Evolutionary conservation across 2,329 filamentous ascomycete species (phyloP), one percentile per base, ranked within the genome.

Genomic region (Periconia sp.): DNA sequence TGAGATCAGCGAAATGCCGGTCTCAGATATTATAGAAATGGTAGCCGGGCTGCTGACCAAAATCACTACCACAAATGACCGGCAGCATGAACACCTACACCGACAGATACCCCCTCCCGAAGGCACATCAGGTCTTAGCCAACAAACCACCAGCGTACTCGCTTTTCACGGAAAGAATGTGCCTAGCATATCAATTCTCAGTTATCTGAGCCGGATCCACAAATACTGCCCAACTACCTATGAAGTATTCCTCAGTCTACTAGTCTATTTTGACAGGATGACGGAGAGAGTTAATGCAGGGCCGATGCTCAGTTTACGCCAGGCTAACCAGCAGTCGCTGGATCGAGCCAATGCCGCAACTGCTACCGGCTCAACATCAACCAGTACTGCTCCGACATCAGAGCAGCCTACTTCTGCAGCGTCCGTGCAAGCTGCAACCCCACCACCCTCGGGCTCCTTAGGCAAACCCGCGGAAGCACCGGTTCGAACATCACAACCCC

Each of bases 251-350:
- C 78, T 99, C 55, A 97, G 92, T 70, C 77, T 99, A 66, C 78
- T 99, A 51, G 92, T 99, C 31, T 99, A 97, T 75, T 99, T 99
- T 75, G 94, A 99, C 73, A 89, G 94, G 57, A 99, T 99, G 94
- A 97, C 93, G 42, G 94, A 97, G 73, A 85, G 91, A 54, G 92
- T 97, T 54, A 97, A 97, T 70, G 87, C 89, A 43, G 82, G 88
- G 53, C 88, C 91, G 7, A 82, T 89, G 72, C 85, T 88, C 69
- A 85, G 82, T 58, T 67, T 87, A 82, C 75, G 68, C 60, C 76
- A 78, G 59, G 76, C 75, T 43, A 79, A 78, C 78, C 85, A 74
- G 69, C 77, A 62, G 74, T 75, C 76, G 17, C 60, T 78, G 53
- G 67, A 76, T 51, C 59, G 72, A 64, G 55, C 61, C 51, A 55